A percentile compares a stretch with the other conserved stretches of the same genome.
phyloP scores from a whole-genome alignment of 2,329 filamentous ascomycete species.

The Claviceps africana region DNA sequence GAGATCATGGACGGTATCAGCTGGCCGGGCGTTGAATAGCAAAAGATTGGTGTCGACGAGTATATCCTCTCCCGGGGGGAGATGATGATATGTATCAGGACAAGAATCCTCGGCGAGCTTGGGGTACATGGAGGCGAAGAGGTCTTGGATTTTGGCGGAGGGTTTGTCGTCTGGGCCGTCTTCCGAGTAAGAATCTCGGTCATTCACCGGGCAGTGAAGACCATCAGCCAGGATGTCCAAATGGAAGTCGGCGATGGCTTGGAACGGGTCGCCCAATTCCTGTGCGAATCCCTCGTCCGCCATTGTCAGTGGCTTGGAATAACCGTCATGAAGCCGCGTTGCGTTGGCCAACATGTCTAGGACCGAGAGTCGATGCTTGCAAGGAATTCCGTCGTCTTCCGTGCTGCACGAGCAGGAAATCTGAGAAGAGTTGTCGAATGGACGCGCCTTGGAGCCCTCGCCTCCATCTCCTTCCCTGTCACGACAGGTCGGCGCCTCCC shows the following conservation, averaged over 20 bases:
- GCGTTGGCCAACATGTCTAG: background rate
- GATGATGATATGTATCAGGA: no score
- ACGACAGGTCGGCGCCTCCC: no score
- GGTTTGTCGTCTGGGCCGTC: background rate
- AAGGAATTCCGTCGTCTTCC: background rate
- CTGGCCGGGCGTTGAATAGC: constrained; percentile 27
- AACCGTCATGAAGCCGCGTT: background rate
- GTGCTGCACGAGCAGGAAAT: background rate
- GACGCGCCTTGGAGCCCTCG: background rate
- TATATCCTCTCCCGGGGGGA: constrained; percentile 8
- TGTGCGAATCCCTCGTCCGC: background rate
- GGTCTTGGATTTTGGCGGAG: no score
- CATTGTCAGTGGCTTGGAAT: background rate
- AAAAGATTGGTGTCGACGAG: constrained; percentile 9
- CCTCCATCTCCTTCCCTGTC: no score
- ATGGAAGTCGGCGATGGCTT: background rate
- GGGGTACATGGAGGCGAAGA: no score
- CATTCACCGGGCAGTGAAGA: background rate
- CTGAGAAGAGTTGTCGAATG: background rate
- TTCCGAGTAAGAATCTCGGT: background rate
- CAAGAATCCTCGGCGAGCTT: no score
- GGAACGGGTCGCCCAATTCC: background rate
- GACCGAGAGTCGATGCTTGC: background rate
- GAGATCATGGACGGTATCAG: constrained; percentile 29
- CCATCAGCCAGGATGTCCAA: background rate